Evolutionary conservation across 495 filamentous ascomycete species (phyloP).

Genomic region (Penicillium longicatenatum): DNA sequence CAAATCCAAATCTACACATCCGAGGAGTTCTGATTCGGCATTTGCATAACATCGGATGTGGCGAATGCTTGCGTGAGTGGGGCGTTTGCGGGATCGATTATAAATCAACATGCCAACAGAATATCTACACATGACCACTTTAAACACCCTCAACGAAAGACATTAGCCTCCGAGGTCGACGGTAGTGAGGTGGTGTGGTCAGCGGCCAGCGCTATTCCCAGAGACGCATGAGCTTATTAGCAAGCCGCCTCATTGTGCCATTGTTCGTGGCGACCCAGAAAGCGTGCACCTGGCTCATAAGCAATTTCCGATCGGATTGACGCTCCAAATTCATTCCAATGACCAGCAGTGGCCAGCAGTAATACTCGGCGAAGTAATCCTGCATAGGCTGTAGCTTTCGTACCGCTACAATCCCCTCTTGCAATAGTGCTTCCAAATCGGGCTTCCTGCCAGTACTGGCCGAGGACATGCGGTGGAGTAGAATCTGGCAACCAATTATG

Average conservation of each 20-base stretch:
- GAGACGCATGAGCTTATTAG: constrained; percentile 11
- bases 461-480: constrained; percentile 1
- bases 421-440: background rate
- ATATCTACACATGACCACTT: background rate
- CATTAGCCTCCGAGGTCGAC: too few relatives aligned
- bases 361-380: constrained; percentile 33
- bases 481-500: background rate
- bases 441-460: too few relatives aligned
- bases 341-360: constrained; percentile 27
- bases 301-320: constrained; percentile 12
- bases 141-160: background rate
- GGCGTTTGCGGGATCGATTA: background rate
- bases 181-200: too few relatives aligned
- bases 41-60: background rate
- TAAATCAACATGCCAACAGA: too few relatives aligned
- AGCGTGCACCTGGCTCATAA: constrained; percentile 17
- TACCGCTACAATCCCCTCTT: constrained; percentile 15
- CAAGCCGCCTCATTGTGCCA: constrained; percentile 26
- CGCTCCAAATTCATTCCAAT: constrained; percentile 12
- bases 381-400: constrained; percentile 14
- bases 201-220: constrained; percentile 15
- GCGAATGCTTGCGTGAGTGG: background rate
- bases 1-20: background rate
- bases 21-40: background rate
- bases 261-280: constrained; percentile 25